Base-by-base conservation (phyloP, 2,329 filamentous ascomycete species). In the Trichoderma lentiforme region DNA sequence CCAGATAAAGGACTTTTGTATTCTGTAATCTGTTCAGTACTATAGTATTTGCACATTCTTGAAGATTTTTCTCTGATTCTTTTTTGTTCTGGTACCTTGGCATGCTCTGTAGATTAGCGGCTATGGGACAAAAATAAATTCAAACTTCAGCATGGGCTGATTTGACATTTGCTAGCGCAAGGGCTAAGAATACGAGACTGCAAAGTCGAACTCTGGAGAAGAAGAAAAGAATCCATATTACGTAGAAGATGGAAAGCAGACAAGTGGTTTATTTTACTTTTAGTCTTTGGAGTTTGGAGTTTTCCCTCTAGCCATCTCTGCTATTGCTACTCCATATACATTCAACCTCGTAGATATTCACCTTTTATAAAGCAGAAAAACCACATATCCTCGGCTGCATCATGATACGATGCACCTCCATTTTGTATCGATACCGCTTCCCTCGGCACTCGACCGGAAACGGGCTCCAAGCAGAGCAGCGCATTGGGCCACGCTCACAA, bases 401-500 rank as follows among this genome's bases (percentile, higher is more conserved):
- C 43, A 51, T 51, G 43, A 51, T 51, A 51, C 47, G 47, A n/a
- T 32, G 60, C 47, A 51, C 39, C 14, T 32, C 39, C 21, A 14
- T 5, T 9, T 28, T 28, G 24, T 28, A 47, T 32, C 43, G 61
- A 30, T 47, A 61, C 62, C 39, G 28, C 62, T 24, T 53, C n/a
- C 62, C 64, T 51, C 66, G 66, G 66, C 66, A 61, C 66, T 68
- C 56, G 56, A 24, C 51, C 53, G 51, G 51, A 39, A 67, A 67
- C 64, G 64, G 63, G 64, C 66, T 69, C 60, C 68, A 70, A 53
- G 21, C 58, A 56, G 30, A 70, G 68, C 60, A 39, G 43, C 57
- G 67, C 67, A 62, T 70, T 62, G 58, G 67, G 32, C 51, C 47
- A 53, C 36, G 43, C 26, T 30, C 39, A 6, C 18, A 14, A 47